phyloP scores from a whole-genome alignment of 1,139 yeast genomes.

The Lodderomyces jiufengensis region DNA sequence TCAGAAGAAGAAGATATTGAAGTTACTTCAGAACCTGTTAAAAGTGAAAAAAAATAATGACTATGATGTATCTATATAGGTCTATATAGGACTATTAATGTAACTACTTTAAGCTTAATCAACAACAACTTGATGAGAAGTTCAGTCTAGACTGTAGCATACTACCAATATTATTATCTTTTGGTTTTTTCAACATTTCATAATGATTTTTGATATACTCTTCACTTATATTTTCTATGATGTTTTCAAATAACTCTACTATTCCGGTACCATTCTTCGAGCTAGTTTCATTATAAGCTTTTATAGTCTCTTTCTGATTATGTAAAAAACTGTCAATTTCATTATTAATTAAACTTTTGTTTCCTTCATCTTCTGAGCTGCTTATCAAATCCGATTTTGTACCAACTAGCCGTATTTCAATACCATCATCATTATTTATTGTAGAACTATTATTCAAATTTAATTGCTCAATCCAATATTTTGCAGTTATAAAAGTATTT shows the following conservation, averaged over 20 bases:
- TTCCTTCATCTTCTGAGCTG: too few relatives aligned
- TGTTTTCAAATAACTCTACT: constrained; percentile 35
- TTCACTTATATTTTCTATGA: constrained; percentile 44
- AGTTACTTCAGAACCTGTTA: constrained; percentile 35
- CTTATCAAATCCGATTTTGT: constrained; percentile 27
- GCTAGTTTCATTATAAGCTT: constrained; percentile 34
- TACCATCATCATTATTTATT: constrained; percentile 14
- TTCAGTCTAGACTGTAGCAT: constrained; percentile 11
- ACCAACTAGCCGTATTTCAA: constrained; percentile 32
- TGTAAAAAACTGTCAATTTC: constrained; percentile 12
- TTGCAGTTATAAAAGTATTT: constrained; percentile 36
- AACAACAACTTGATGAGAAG: constrained; percentile 12
- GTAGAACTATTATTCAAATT: constrained; percentile 23
- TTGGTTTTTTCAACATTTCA: constrained; percentile 6
- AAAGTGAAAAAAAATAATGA: constrained; percentile 43
- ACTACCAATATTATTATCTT: constrained; percentile 12
- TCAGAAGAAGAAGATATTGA: constrained; percentile 66
- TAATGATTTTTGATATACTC: constrained; percentile 20
- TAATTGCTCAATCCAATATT: constrained; percentile 45
- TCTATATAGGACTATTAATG: not conserved
- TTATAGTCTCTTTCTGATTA: constrained; percentile 4
- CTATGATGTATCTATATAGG: not conserved
- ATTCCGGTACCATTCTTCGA: constrained; percentile 48
- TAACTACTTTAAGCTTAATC: too few relatives aligned
- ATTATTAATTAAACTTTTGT: not conserved